Percentiles rank a stretch among this genome's conserved stretches.
phyloP scores from a whole-genome alignment of 495 filamentous ascomycete genomes.

The Geopyxis carbonaria region DNA sequence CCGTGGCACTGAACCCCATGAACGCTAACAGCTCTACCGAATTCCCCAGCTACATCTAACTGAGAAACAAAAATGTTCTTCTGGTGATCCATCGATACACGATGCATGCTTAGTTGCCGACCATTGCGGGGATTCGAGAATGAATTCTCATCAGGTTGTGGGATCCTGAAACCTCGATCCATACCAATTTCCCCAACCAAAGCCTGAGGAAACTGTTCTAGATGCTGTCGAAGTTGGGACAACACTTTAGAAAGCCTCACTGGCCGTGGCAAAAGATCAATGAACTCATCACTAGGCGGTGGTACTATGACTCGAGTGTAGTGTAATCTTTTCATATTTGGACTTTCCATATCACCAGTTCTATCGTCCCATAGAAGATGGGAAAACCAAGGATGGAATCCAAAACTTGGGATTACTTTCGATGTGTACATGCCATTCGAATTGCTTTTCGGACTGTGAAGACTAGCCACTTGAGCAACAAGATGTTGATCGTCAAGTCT shows the following conservation, averaged over 20 bases:
- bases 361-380: constrained; percentile 64
- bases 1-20: constrained; percentile 91
- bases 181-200: constrained; percentile 81
- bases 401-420: constrained; percentile 62
- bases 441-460: too few species aligned
- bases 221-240: constrained; percentile 41
- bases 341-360: constrained; percentile 6
- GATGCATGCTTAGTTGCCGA: constrained; percentile 50
- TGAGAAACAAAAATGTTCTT: constrained; percentile 58
- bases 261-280: constrained; percentile 52
- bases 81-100: constrained; percentile 67
- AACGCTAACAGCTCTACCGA: constrained; percentile 64
- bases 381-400: constrained; percentile 99
- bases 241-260: constrained; percentile 50
- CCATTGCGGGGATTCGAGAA: constrained; percentile 61
- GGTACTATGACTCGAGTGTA: constrained; percentile 54
- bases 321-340: constrained; percentile 44
- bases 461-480: constrained; percentile 49
- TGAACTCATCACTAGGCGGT: constrained; percentile 43
- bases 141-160: constrained; percentile 35
- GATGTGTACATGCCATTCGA: too few species aligned
- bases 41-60: constrained; percentile 65
- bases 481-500: constrained; percentile 72
- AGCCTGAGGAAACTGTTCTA: constrained; percentile 46
- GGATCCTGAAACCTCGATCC: constrained; percentile 72